phyloP scores from a whole-genome alignment of 257 asterid genomes.

The Solanum arcanum region DNA sequence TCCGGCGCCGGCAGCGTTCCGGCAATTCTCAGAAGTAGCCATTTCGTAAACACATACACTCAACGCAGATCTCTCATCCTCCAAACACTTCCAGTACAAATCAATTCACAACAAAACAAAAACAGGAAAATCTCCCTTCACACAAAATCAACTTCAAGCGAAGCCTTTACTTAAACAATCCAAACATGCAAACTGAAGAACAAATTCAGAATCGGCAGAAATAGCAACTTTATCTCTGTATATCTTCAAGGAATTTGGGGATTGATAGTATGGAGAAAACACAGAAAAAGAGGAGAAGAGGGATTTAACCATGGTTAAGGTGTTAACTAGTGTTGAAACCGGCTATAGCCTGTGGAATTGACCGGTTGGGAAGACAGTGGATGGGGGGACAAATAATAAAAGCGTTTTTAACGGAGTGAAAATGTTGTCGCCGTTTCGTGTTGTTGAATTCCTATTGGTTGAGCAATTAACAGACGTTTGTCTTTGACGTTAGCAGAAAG shows the following conservation, averaged over 20 bases:
- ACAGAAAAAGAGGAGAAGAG: background rate
- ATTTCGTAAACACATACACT: conserved; percentile 12
- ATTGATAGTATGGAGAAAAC: background rate
- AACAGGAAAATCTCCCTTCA: background rate
- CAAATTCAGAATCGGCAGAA: background rate
- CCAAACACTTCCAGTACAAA: background rate
- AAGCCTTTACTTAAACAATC: background rate
- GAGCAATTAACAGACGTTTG: conserved; percentile 29
- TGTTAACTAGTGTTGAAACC: conserved; percentile 5
- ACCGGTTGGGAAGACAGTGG: conserved; percentile 20
- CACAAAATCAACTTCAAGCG: background rate
- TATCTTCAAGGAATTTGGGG: background rate
- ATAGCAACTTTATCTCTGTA: background rate
- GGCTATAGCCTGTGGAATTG: conserved; percentile 16
- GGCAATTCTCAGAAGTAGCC: conserved; percentile 40
- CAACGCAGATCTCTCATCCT: conserved; percentile 56
- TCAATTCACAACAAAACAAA: background rate
- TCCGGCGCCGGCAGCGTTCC: conserved; percentile 27
- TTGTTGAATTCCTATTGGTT: conserved; percentile 21
- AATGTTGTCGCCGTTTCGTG: conserved; percentile 8
- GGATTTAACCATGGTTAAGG: conserved; percentile 18
- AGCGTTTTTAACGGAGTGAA: conserved; percentile 21
- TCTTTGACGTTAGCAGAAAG: conserved; percentile 11
- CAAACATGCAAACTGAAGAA: background rate
- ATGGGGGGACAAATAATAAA: conserved; percentile 15